Evolutionary conservation across 2,329 filamentous ascomycete genomes (phyloP).

Genomic region (Paecilomyces sp.): DNA sequence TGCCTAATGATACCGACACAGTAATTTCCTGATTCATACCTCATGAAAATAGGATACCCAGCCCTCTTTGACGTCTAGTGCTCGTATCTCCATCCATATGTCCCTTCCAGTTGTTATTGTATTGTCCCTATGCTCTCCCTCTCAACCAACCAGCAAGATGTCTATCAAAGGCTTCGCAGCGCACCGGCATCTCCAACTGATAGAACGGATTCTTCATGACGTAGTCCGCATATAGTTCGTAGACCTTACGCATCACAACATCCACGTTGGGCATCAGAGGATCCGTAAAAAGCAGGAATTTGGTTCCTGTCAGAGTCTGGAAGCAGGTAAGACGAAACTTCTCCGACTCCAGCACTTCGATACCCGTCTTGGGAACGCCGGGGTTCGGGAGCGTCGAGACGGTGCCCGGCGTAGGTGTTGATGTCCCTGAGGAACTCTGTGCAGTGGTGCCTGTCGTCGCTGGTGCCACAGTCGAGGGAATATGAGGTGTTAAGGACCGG

Average conservation of each 20-base stretch:
- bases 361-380: slow-evolving; percentile 48
- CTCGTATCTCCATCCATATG: background rate
- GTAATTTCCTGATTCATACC: background rate
- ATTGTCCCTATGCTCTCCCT: slow-evolving; percentile 39
- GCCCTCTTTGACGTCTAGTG: background rate
- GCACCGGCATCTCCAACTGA: slow-evolving; percentile 92
- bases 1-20: background rate
- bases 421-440: slow-evolving; percentile 25
- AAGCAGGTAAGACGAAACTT: slow-evolving; percentile 96
- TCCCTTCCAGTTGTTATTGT: background rate
- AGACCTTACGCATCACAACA: slow-evolving; percentile 72
- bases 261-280: slow-evolving; percentile 79
- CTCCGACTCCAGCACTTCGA: slow-evolving; percentile 89
- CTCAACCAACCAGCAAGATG: slow-evolving; percentile 75
- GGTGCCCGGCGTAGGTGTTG: slow-evolving; percentile 14
- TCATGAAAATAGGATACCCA: background rate
- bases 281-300: slow-evolving; percentile 94
- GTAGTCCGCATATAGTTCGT: slow-evolving; percentile 92
- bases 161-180: slow-evolving; percentile 91
- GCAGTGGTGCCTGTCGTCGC: slow-evolving; percentile 15
- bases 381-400: slow-evolving; percentile 24
- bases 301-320: slow-evolving; percentile 86
- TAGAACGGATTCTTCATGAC: slow-evolving; percentile 99
- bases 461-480: slow-evolving; percentile 30
- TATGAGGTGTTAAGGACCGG: slow-evolving; percentile 43